Evolutionary conservation across 768 basidiomycete genomes (phyloP).

Genomic region (Boletus patriciae): DNA sequence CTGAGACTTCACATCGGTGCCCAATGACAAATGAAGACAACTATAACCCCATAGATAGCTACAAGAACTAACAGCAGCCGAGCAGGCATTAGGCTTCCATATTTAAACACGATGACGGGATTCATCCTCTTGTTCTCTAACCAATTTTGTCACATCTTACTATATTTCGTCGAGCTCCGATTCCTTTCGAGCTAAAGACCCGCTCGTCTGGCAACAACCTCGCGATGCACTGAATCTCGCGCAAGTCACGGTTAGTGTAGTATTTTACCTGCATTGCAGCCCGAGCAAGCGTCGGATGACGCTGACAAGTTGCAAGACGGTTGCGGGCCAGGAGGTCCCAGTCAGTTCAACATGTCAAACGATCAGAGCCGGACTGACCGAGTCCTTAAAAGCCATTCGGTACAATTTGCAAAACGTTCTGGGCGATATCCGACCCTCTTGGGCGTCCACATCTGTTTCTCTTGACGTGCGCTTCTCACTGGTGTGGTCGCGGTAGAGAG

Average conservation of each 20-base stretch:
- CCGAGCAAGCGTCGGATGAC: conserved; percentile 37
- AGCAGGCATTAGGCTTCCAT: background rate
- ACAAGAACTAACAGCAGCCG: background rate
- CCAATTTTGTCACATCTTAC: conserved; percentile 42
- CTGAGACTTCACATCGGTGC: too few species aligned
- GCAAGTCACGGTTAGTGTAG: conserved; percentile 39
- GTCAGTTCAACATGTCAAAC: background rate
- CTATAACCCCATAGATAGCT: background rate
- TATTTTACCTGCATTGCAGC: conserved; percentile 35
- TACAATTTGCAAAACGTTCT: conserved; percentile 48
- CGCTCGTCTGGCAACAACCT: conserved; percentile 39
- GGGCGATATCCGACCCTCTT: conserved; percentile 33
- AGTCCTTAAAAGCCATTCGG: conserved; percentile 42
- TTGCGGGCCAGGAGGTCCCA: background rate
- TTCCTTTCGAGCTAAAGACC: conserved; percentile 28
- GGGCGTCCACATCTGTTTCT: conserved; percentile 15
- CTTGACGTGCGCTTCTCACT: background rate
- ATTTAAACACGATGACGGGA: conserved; percentile 37
- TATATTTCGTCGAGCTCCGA: conserved; percentile 27
- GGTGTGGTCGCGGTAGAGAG: conserved; percentile 34
- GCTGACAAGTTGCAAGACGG: conserved; percentile 19
- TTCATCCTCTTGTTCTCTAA: conserved; percentile 36
- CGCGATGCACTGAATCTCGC: conserved; percentile 44
- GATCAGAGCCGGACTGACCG: conserved; percentile 34
- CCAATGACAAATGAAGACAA: background rate